Evolutionary conservation across 495 filamentous ascomycete genomes (phyloP), one percentile per base, ranked within the genome.

Genomic region (Xylona heveae): DNA sequence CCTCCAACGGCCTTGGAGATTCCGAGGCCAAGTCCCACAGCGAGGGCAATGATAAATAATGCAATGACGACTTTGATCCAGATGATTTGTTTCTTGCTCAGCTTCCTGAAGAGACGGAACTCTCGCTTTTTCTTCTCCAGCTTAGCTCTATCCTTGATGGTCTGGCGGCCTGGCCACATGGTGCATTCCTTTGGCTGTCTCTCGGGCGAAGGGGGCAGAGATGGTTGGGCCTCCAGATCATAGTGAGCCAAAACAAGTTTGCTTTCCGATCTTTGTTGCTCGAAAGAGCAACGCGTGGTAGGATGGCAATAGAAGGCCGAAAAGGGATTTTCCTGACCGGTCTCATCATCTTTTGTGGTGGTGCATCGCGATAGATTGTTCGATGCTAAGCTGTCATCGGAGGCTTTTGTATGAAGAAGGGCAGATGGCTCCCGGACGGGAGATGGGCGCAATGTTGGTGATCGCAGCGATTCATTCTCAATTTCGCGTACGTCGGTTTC

Each of bases 301-400:
- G 55, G 54, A 35, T 71, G 66, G 32, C 52, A 51, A 50, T 71
- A 71, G 54, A 71, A 72, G 12, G 68, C 63, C 0, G 64, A 69
- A 43, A 47, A 68, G 12, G 67, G 66, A 37, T 44, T 42, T n/a
- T n/a, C n/a, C n/a, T n/a, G n/a, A n/a, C n/a, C n/a, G n/a, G n/a
- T n/a, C n/a, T n/a, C n/a, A n/a, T n/a, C n/a, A n/a, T n/a, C n/a
- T n/a, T n/a, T n/a, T n/a, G n/a, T n/a, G n/a, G n/a, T n/a, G n/a
- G n/a, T n/a, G n/a, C n/a, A n/a, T n/a, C n/a, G n/a, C n/a, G n/a
- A n/a, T n/a, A n/a, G n/a, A n/a, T n/a, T n/a, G n/a, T n/a, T n/a
- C n/a, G n/a, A n/a, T n/a, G n/a, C n/a, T n/a, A n/a, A n/a, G n/a
- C n/a, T n/a, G n/a, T n/a, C n/a, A n/a, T n/a, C n/a, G n/a, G n/a